Evolutionary conservation across 1,139 yeast genomes (phyloP).

Genomic region (Saccharomycopsis crataegensis): DNA sequence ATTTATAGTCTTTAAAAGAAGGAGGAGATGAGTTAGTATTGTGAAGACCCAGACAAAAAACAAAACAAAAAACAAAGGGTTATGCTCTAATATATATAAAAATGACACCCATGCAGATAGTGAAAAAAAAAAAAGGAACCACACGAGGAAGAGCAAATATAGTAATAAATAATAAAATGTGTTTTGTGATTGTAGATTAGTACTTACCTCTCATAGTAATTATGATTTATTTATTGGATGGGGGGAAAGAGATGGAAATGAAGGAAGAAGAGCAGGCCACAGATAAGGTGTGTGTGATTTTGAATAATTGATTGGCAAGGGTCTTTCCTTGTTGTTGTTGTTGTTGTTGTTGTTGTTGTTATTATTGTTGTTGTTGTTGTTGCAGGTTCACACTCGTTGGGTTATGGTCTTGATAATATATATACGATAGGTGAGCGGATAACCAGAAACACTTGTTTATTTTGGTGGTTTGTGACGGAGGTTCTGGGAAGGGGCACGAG

Average conservation of each 20-base stretch:
- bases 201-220: not conserved
- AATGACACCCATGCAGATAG: not conserved
- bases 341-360: too few species aligned
- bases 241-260: not conserved
- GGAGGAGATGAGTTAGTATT: not conserved
- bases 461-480: too few species aligned
- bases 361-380: too few species aligned
- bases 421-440: too few species aligned
- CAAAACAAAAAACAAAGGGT: not conserved
- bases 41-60: not conserved
- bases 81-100: not conserved
- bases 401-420: too few species aligned
- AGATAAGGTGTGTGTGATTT: too few species aligned
- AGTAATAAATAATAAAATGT: not conserved
- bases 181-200: not conserved
- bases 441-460: not conserved
- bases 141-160: not conserved
- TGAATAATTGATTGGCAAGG: too few species aligned
- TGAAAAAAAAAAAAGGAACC: not conserved
- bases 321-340: too few species aligned
- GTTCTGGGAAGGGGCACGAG: not conserved
- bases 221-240: not conserved
- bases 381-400: too few species aligned
- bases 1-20: slow-evolving; percentile 44
- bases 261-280: too few species aligned